phyloP scores from a whole-genome alignment of 2,329 filamentous ascomycete genomes.

The Alternaria infectoria region DNA sequence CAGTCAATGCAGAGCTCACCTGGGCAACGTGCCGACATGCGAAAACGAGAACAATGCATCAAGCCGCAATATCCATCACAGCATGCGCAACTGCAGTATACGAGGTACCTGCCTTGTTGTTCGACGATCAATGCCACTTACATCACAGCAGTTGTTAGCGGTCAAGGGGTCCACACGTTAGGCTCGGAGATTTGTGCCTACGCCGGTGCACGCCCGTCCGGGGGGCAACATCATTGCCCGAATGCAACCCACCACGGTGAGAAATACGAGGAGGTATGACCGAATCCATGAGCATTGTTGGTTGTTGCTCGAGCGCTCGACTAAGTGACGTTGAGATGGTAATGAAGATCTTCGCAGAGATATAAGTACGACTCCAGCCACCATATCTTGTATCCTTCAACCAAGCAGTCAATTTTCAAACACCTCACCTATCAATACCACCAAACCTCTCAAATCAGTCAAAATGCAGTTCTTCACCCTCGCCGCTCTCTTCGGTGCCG shows the following conservation, averaged over 20 bases:
- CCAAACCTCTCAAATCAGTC: background rate
- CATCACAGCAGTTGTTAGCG: background rate
- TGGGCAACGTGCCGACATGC: background rate
- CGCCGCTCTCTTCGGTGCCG: conserved; percentile 25
- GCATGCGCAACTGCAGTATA: background rate
- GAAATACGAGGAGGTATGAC: conserved; percentile 1
- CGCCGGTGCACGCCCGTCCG: background rate
- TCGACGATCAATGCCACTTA: conserved; percentile 2
- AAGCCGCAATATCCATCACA: background rate
- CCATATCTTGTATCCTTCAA: background rate
- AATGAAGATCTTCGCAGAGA: background rate
- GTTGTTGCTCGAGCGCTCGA: background rate
- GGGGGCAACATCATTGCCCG: background rate
- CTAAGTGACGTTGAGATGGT: conserved; percentile 13
- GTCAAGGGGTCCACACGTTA: background rate
- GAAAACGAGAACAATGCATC: background rate
- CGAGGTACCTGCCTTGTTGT: background rate
- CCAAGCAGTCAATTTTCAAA: background rate
- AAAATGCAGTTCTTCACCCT: conserved; percentile 30
- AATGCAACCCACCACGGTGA: conserved; percentile 3
- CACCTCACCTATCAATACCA: background rate
- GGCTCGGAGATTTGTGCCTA: conserved; percentile 9
- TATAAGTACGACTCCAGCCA: conserved; percentile 20
- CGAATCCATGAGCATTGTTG: conserved; percentile 7
- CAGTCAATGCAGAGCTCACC: background rate